Percentiles rank a stretch among this genome's conserved stretches.
Conservation (phyloP, 2,329 filamentous ascomycete species). For the Paracoccidioides lutzii region DNA sequence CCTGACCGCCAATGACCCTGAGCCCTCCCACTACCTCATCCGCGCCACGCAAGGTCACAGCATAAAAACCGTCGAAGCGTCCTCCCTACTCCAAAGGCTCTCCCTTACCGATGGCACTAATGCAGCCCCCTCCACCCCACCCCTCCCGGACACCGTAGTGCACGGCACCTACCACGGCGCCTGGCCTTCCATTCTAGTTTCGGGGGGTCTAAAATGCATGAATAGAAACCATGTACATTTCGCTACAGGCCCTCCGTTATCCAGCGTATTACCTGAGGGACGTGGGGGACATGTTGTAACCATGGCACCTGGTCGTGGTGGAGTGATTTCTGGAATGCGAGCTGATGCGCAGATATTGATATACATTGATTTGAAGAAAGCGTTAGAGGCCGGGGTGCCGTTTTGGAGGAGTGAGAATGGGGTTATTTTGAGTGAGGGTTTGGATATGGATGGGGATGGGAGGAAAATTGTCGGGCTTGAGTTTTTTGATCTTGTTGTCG, state of each 20-base stretch:
- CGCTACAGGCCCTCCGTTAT: slow-evolving; percentile 54
- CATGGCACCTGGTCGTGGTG: slow-evolving; percentile 10
- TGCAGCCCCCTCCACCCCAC: slow-evolving; percentile 2
- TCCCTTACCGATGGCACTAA: slow-evolving; percentile 36
- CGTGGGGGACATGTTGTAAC: slow-evolving; percentile 10
- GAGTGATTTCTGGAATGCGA: slow-evolving; percentile 70
- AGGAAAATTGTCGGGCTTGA: slow-evolving; percentile 50
- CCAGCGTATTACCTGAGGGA: slow-evolving; percentile 20
- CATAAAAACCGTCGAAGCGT: slow-evolving; percentile 58
- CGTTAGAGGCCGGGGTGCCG: slow-evolving; percentile 48
- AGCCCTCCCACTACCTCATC: slow-evolving; percentile 64
- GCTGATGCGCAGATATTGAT: slow-evolving; percentile 63
- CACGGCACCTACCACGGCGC: slow-evolving; percentile 81
- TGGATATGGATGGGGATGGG: slow-evolving; percentile 40
- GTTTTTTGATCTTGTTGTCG: slow-evolving; percentile 60
- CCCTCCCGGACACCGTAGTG: slow-evolving; percentile 54
- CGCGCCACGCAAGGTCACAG: slow-evolving; percentile 93
- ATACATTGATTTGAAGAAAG: slow-evolving; percentile 57
- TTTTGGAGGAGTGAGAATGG: slow-evolving; percentile 75
- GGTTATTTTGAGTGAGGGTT: slow-evolving; percentile 53
- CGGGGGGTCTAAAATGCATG: slow-evolving; percentile 72
- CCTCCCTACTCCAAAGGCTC: slow-evolving; percentile 56
- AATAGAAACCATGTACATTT: slow-evolving; percentile 81
- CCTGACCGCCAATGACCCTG: slow-evolving; percentile 26
- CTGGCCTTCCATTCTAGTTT: slow-evolving; percentile 61